A percentile compares a stretch with the other conserved stretches of the same genome.
phyloP scores from a whole-genome alignment of 2,329 filamentous ascomycete species.

The Metarhizium robertsii region DNA sequence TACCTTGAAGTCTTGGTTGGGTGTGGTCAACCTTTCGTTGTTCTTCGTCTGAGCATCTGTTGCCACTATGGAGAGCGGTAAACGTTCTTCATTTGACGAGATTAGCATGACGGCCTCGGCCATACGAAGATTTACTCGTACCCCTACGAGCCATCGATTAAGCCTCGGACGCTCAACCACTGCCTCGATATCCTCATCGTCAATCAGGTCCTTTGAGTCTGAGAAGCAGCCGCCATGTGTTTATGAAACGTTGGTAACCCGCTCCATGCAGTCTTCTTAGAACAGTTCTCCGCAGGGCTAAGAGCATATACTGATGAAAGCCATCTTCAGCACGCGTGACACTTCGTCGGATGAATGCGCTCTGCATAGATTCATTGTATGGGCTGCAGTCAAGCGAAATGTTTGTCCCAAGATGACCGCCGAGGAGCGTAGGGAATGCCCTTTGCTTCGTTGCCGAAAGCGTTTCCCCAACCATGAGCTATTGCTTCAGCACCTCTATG shows the following conservation, averaged over 20 bases:
- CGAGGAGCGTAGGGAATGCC: conserved; percentile 40
- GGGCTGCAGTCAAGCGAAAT: conserved; percentile 47
- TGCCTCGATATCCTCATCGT: conserved; percentile 4
- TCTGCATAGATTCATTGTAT: conserved; percentile 45
- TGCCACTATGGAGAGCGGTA: conserved; percentile 6
- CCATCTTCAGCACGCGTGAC: conserved; percentile 29
- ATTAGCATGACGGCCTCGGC: conserved; percentile 5
- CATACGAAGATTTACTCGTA: conserved; percentile 7
- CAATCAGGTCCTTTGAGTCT: conserved; percentile 6
- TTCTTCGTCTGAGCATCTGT: background rate
- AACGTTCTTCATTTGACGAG: conserved; percentile 9
- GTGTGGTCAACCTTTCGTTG: background rate
- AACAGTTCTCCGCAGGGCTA: background rate
- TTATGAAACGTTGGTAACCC: conserved; percentile 3
- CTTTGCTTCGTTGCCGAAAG: conserved; percentile 40
- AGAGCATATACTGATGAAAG: conserved; percentile 9
- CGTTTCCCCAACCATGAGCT: conserved; percentile 41
- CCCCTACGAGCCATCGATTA: conserved; percentile 7
- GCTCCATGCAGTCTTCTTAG: background rate
- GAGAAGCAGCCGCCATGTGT: conserved; percentile 8
- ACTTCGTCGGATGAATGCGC: conserved; percentile 39
- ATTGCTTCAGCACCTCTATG: conserved; percentile 44
- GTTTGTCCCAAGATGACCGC: conserved; percentile 35
- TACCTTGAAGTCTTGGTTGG: background rate
- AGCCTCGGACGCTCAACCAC: conserved; percentile 5